Base-by-base conservation (phyloP, 2,329 filamentous ascomycete genomes). In the Colletotrichum tabaci region DNA sequence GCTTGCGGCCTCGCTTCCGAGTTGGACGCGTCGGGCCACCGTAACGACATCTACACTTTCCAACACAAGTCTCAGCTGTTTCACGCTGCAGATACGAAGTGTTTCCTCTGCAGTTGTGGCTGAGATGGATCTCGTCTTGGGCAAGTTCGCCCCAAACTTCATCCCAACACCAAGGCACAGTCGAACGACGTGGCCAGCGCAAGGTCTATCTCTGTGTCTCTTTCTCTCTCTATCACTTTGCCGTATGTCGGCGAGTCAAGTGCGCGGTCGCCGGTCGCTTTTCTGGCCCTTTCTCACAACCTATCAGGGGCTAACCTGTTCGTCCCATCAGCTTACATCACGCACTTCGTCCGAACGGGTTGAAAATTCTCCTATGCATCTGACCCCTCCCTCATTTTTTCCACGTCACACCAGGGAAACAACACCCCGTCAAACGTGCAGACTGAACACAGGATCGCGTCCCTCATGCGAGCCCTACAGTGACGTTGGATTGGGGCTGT, bases 341-440 rank as follows among this genome's bases (percentile, higher is more conserved):
- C 49, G 58, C 16, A 23, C 38, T 52, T 68, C 65, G 50, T 60
- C 68, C 58, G 65, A 71, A 71, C 65, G 47, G 16, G 18, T 10
- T 30, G 30, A 16, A 38, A 56, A 62, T 40, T 49, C 38, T 49
- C 57, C 65, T 42, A 53, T 52, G 40, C 12, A 21, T 63, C 52
- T 52, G 50, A 40, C 50, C 49, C 46, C 52, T 56, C 49, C 46
- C 52, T 56, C 16, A 49, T 50, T 57, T 63, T 62, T 68, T 63
- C 58, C 23, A 55, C 42, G 53, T 21, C 42, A 42, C 46, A 63
- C 30, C 30, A 7, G 30, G 30, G 8, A 30, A 30, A 30, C 8
- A 30, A 30, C 30, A 30, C 68, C 40, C 58, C 65, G 58, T 58
- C 58, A 67, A 63, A 64, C 58, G 64, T 71, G 68, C 65, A 68